phyloP scores from a whole-genome alignment of 2,329 filamentous ascomycete species.

The Scedosporium dehoogii region DNA sequence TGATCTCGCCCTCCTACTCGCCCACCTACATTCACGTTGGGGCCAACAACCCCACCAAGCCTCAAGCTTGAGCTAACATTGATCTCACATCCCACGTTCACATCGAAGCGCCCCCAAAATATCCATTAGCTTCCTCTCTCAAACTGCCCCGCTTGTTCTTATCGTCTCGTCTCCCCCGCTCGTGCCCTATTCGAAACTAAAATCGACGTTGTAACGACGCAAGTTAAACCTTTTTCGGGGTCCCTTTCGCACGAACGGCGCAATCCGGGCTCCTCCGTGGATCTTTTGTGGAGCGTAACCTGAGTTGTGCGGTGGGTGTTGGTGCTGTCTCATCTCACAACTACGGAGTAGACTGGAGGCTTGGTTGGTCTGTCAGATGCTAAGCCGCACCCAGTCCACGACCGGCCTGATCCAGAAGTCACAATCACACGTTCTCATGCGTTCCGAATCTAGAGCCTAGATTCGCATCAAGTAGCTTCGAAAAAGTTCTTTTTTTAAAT shows the following conservation, averaged over 20 bases:
- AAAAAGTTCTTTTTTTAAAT: background rate
- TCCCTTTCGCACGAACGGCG: background rate
- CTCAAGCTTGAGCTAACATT: background rate
- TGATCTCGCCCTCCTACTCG: background rate
- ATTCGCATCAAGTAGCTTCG: background rate
- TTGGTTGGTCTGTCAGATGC: background rate
- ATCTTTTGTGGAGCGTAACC: background rate
- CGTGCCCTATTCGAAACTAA: background rate
- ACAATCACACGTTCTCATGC: background rate
- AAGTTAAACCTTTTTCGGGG: too few species aligned
- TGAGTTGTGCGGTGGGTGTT: too few species aligned
- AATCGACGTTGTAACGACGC: background rate
- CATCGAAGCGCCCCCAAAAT: background rate
- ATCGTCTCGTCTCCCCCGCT: background rate
- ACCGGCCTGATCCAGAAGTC: background rate
- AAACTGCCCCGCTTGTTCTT: background rate
- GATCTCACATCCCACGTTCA: background rate
- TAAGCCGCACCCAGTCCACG: background rate
- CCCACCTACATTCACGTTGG: background rate
- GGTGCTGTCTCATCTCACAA: too few species aligned
- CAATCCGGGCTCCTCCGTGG: background rate
- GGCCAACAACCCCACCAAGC: background rate
- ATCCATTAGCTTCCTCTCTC: background rate
- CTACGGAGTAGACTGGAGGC: background rate
- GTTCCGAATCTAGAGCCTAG: background rate